Conservation (phyloP, 2,329 filamentous ascomycete species). For the Aureobasidium subglaciale region DNA sequence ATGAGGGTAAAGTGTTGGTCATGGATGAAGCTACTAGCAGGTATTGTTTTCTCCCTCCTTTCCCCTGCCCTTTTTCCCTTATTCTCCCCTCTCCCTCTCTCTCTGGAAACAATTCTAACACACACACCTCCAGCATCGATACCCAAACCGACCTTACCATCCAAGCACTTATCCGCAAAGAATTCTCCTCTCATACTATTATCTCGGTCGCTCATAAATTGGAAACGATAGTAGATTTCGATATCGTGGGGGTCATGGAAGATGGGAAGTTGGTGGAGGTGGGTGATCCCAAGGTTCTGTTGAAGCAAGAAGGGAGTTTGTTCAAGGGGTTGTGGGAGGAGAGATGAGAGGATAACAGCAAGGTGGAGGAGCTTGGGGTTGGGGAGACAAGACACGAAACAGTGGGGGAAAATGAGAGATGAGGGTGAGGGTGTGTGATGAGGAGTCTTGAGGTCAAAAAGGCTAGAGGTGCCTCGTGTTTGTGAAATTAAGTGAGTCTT, state of each 20-base stretch:
- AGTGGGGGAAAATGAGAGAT: too few relatives aligned
- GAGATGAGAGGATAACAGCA: too few relatives aligned
- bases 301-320: neutral
- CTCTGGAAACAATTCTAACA: neutral
- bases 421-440: too few relatives aligned
- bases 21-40: conserved; percentile 23
- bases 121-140: neutral
- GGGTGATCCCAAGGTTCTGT: neutral
- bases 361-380: too few relatives aligned
- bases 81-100: neutral
- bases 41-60: neutral
- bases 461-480: too few relatives aligned
- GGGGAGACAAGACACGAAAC: too few relatives aligned
- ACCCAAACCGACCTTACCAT: neutral
- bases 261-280: conserved; percentile 41
- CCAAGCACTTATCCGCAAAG: conserved; percentile 16
- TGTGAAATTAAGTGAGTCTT: too few relatives aligned
- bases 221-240: conserved; percentile 48
- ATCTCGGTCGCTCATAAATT: conserved; percentile 51
- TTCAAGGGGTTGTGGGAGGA: neutral
- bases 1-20: conserved; percentile 34
- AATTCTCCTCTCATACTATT: conserved; percentile 52
- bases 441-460: too few relatives aligned
- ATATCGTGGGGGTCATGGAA: conserved; percentile 46
- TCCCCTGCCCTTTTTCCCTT: neutral